A percentile compares a stretch with the other conserved stretches of the same genome.
Evolutionary conservation across 352 stramenopile genomes (phyloP).

Genomic region (Phytophthora tentaculata): DNA sequence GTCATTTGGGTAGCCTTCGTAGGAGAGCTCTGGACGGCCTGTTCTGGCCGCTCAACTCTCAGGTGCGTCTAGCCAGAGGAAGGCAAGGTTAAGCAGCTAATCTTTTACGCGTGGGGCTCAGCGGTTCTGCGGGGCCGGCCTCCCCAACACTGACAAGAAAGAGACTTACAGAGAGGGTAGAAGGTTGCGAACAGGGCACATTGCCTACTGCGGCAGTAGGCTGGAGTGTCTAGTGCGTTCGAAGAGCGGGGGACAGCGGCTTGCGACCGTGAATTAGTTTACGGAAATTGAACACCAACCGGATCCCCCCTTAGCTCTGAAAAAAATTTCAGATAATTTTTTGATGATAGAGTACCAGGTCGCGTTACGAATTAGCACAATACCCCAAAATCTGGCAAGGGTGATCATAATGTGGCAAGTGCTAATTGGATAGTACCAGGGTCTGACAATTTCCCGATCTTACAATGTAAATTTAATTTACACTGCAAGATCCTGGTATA

Average conservation of each 20-base stretch:
- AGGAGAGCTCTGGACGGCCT: neutral
- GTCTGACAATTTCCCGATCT: too few species aligned
- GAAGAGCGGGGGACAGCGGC: neutral
- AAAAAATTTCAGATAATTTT: too few species aligned
- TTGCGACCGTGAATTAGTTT: too few species aligned
- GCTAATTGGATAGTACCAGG: too few species aligned
- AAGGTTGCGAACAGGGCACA: neutral
- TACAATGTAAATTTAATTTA: too few species aligned
- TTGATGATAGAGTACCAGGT: too few species aligned
- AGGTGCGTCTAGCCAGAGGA: slow-evolving; percentile 2
- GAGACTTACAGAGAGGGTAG: slow-evolving; percentile 1
- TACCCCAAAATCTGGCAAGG: too few species aligned
- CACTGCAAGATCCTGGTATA: too few species aligned
- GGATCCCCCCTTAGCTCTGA: too few species aligned
- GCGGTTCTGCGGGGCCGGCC: neutral
- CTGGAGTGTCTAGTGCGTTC: neutral
- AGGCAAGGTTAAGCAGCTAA: neutral
- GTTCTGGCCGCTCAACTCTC: neutral
- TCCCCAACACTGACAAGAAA: neutral
- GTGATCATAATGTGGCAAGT: too few species aligned
- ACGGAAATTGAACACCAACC: too few species aligned
- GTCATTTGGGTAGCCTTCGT: neutral
- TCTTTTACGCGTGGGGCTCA: neutral
- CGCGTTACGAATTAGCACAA: too few species aligned
- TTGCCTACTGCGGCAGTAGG: neutral